A percentile compares a stretch with the other conserved stretches of the same genome.
phyloP scores from a whole-genome alignment of 495 filamentous ascomycete species.

The Hypoxylon trugodes region DNA sequence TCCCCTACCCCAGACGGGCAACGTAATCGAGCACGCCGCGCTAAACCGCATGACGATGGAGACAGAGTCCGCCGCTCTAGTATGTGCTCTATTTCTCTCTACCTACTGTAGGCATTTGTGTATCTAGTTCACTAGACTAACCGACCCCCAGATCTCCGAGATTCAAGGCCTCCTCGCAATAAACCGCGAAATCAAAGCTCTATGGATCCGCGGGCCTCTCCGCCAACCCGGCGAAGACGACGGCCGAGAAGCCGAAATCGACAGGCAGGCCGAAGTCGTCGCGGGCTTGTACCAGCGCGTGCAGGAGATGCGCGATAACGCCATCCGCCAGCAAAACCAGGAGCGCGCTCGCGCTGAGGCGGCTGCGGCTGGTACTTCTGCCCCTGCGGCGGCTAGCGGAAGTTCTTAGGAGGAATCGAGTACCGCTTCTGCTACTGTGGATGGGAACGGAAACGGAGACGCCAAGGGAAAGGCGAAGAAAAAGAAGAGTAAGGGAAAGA shows the following conservation, averaged over 20 bases:
- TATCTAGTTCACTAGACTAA: neutral
- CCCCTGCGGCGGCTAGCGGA: neutral
- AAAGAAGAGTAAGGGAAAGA: neutral
- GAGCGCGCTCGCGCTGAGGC: neutral
- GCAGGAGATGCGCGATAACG: slow-evolving; percentile 7
- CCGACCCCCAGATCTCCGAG: slow-evolving; percentile 37
- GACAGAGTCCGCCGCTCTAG: slow-evolving; percentile 43
- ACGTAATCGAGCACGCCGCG: slow-evolving; percentile 46
- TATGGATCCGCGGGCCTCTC: slow-evolving; percentile 55
- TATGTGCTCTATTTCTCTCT: slow-evolving; percentile 19
- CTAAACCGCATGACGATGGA: slow-evolving; percentile 51
- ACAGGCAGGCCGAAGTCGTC: slow-evolving; percentile 16
- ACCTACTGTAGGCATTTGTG: neutral
- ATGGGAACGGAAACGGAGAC: neutral
- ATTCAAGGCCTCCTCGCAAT: slow-evolving; percentile 50
- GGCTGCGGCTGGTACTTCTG: neutral
- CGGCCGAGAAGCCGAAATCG: slow-evolving; percentile 42
- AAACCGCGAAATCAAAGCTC: slow-evolving; percentile 52
- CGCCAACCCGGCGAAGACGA: slow-evolving; percentile 46
- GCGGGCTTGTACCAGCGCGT: slow-evolving; percentile 13
- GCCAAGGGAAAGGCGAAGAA: neutral
- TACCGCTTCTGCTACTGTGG: neutral
- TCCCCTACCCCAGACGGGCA: slow-evolving; percentile 33
- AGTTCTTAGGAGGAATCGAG: neutral
- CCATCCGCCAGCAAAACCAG: neutral